Percentiles rank a stretch among this genome's conserved stretches.
Conservation (phyloP, 805 yeast species). For the Candida xyloterini region DNA sequence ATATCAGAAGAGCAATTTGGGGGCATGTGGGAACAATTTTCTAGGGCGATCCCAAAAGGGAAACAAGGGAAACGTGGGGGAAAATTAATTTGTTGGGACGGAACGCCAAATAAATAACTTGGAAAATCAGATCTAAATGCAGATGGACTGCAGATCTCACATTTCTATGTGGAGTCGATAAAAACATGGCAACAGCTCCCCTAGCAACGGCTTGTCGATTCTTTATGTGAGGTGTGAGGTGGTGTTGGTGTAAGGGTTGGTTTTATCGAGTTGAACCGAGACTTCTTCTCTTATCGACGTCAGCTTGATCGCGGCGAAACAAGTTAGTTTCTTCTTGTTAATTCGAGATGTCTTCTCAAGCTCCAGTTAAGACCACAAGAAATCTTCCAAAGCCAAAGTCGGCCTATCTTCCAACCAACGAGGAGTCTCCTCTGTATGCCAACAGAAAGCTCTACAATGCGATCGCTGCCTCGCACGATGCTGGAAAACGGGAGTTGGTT, state of each 20-base stretch:
- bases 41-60: constrained; percentile 1
- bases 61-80: constrained; percentile 6
- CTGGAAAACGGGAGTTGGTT: constrained; percentile 41
- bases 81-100: not conserved
- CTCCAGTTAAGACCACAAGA: constrained; percentile 21
- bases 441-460: constrained; percentile 44
- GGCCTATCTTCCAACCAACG: constrained; percentile 52
- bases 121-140: too few species aligned
- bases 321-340: too few species aligned
- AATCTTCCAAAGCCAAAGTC: constrained; percentile 43
- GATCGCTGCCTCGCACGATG: constrained; percentile 36
- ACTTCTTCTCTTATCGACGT: too few species aligned
- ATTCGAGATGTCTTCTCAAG: constrained; percentile 12
- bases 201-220: too few species aligned
- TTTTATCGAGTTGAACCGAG: too few species aligned
- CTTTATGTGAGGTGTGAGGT: not conserved
- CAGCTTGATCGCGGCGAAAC: too few species aligned
- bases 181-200: too few species aligned
- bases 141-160: too few species aligned
- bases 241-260: too few species aligned
- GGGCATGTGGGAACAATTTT: constrained; percentile 3
- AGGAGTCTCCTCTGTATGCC: constrained; percentile 51
- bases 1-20: constrained; percentile 1
- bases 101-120: too few species aligned
- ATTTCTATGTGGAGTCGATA: too few species aligned